phyloP scores from a whole-genome alignment of 1,284 basidiomycete species.

The Cryptococcus maquisensis region DNA sequence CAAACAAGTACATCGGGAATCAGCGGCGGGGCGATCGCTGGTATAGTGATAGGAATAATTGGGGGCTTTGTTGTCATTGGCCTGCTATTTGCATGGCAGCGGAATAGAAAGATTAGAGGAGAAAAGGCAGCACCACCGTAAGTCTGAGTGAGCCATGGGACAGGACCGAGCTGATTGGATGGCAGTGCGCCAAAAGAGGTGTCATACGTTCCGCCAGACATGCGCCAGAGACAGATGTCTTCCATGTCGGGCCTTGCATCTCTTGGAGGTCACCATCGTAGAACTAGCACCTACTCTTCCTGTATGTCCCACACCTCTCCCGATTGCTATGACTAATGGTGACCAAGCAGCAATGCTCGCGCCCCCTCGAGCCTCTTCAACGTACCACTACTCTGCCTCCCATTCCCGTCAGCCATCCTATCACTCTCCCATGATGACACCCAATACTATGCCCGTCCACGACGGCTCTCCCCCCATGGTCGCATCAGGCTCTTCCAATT shows the following conservation, averaged over 20 bases:
- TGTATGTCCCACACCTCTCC: constrained; percentile 18
- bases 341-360: constrained; percentile 12
- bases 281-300: constrained; percentile 33
- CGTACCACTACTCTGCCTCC: background rate
- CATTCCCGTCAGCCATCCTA: constrained; percentile 1
- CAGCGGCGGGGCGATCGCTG: constrained; percentile 40
- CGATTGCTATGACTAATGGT: background rate
- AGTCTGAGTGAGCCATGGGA: constrained; percentile 11
- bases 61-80: constrained; percentile 30
- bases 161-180: background rate
- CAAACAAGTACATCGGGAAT: background rate
- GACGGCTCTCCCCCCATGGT: constrained; percentile 30
- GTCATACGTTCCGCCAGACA: constrained; percentile 12
- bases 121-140: constrained; percentile 43
- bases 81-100: constrained; percentile 26
- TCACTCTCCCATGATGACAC: constrained; percentile 14
- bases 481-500: constrained; percentile 12
- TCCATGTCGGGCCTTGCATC: background rate
- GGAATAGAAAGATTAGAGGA: constrained; percentile 26
- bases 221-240: constrained; percentile 3
- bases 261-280: constrained; percentile 9
- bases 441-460: constrained; percentile 15
- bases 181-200: constrained; percentile 34
- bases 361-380: constrained; percentile 16
- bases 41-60: constrained; percentile 40